phyloP scores from a whole-genome alignment of 2,329 filamentous ascomycete species.

The Albophoma yamanashiensis region DNA sequence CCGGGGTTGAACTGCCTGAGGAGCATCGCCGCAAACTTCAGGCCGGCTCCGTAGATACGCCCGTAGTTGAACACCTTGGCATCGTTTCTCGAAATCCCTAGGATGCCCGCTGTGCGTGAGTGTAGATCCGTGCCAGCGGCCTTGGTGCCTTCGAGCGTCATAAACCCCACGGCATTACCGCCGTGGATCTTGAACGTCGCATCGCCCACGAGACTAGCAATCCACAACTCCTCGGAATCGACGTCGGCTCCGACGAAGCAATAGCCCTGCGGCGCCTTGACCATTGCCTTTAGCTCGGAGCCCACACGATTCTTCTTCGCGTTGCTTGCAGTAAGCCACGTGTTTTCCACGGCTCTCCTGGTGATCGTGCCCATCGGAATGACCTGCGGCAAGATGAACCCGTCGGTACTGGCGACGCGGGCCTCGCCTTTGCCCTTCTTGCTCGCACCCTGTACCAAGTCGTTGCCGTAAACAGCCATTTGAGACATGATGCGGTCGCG shows the following conservation, averaged over 20 bases:
- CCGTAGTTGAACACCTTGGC: conserved; percentile 99
- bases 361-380: conserved; percentile 99
- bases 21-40: conserved; percentile 85
- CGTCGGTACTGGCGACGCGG: conserved; percentile 24
- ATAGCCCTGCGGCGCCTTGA: conserved; percentile 82
- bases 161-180: conserved; percentile 95
- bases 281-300: conserved; percentile 95
- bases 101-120: conserved; percentile 81
- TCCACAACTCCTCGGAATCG: conserved; percentile 96
- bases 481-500: conserved; percentile 89
- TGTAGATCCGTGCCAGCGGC: conserved; percentile 88
- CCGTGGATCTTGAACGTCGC: conserved; percentile 92
- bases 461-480: conserved; percentile 79
- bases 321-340: conserved; percentile 95
- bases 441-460: conserved; percentile 24
- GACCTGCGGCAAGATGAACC: conserved; percentile 87
- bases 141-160: conserved; percentile 96
- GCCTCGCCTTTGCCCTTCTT: conserved; percentile 6
- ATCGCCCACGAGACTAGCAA: conserved; percentile 88
- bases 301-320: conserved; percentile 94
- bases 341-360: conserved; percentile 88
- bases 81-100: conserved; percentile 89
- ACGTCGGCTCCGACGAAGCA: conserved; percentile 95
- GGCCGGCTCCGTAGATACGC: conserved; percentile 92
- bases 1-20: conserved; percentile 87